These are phyloP conservation scores for Plasmodium adleri DNA, from an alignment of 169 alveolate genomes.

Conservation along the genomic window DNA sequence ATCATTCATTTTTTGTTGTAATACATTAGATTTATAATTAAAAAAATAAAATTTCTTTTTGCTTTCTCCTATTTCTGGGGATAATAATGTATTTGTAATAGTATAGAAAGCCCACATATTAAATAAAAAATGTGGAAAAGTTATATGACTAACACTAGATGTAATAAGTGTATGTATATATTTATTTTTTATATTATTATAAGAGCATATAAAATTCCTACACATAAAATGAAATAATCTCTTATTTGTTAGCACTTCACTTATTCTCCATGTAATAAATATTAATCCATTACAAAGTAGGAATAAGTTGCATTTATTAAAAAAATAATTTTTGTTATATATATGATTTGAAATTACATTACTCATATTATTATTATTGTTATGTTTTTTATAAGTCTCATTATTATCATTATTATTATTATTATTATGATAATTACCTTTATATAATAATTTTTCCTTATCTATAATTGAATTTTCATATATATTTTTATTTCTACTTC, in stretches of 20 bases:
- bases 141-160: conserved; percentile 79
- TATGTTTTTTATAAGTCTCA: no score
- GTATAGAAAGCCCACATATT: conserved; percentile 75
- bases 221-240: conserved; percentile 80
- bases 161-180: conserved; percentile 84
- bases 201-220: conserved; percentile 82
- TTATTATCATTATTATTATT: no score
- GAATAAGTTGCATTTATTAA: conserved; percentile 74
- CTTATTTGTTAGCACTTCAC: conserved; percentile 74
- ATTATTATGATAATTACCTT: no score
- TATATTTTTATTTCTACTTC: conserved; percentile 15
- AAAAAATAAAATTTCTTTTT: conserved; percentile 58
- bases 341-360: conserved; percentile 15
- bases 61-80: conserved; percentile 74
- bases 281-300: conserved; percentile 78
- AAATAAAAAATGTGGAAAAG: conserved; percentile 75
- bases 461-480: not conserved
- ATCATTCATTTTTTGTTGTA: conserved; percentile 70
- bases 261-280: conserved; percentile 79
- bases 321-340: conserved; percentile 10
- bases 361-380: conserved; percentile 21
- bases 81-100: conserved; percentile 49
- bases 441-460: conserved; percentile 2
- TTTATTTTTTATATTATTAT: conserved; percentile 72
- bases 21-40: conserved; percentile 54